Percentiles rank a stretch among this genome's conserved stretches.
These are phyloP conservation scores for Mycena galopus DNA, from an alignment of 768 basidiomycete species.

Conservation along the genomic window DNA sequence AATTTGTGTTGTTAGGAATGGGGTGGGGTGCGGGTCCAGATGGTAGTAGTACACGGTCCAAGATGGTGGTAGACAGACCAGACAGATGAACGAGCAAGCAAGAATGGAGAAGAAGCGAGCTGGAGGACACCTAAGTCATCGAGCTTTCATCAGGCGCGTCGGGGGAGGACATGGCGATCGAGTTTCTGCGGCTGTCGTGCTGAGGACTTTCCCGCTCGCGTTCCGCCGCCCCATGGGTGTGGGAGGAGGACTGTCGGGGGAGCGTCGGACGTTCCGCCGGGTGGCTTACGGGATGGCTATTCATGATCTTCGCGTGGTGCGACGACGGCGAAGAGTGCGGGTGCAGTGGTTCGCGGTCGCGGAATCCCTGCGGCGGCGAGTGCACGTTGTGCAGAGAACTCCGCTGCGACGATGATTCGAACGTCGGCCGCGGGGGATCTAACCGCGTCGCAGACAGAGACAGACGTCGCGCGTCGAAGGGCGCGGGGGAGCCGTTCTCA, in stretches of 20 bases:
- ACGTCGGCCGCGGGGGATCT: conserved; percentile 56
- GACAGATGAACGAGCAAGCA: background rate
- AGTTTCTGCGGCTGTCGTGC: conserved; percentile 51
- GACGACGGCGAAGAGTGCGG: conserved; percentile 33
- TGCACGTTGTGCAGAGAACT: conserved; percentile 41
- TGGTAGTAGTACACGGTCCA: conserved; percentile 29
- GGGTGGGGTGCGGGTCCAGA: background rate
- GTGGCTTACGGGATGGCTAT: conserved; percentile 24
- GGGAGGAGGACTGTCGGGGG: conserved; percentile 21
- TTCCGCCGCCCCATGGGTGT: background rate
- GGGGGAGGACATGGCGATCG: conserved; percentile 52
- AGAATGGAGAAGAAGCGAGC: background rate
- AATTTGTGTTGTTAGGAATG: background rate
- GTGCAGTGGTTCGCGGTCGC: conserved; percentile 38
- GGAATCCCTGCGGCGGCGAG: conserved; percentile 51
- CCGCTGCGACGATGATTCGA: conserved; percentile 44
- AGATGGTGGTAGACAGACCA: conserved; percentile 8
- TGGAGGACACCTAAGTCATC: background rate
- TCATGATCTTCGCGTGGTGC: conserved; percentile 27
- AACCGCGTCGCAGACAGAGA: conserved; percentile 64
- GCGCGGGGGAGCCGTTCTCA: conserved; percentile 61
- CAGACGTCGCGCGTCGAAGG: conserved; percentile 63
- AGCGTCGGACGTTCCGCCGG: conserved; percentile 34
- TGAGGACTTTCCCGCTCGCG: conserved; percentile 30
- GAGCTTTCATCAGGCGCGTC: conserved; percentile 45